A percentile compares a stretch with the other conserved stretches of the same genome.
These are phyloP conservation scores for Micractinium sp. DNA, from an alignment of 139 green algal species.

Conservation along the genomic window DNA sequence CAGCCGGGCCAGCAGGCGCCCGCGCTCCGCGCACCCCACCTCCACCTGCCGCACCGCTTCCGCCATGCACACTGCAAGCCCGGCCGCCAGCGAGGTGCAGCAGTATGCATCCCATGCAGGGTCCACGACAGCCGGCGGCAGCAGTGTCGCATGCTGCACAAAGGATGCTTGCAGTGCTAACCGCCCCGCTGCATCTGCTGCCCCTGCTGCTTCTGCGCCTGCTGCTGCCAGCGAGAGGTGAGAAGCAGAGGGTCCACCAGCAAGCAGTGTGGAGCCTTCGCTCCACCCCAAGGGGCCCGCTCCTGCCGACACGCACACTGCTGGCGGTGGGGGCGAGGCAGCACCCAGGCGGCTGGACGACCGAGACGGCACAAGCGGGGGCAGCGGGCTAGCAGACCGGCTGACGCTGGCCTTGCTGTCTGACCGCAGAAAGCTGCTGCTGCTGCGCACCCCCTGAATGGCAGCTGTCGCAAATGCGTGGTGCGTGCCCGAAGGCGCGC, in stretches of 20 bases:
- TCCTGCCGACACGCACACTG: not conserved
- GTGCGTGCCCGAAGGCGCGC: no score
- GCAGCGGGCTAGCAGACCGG: not conserved
- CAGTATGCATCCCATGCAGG: constrained; percentile 38
- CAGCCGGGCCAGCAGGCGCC: constrained; percentile 53
- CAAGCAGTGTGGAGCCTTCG: no score
- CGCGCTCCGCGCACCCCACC: constrained; percentile 70
- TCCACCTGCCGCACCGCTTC: constrained; percentile 69
- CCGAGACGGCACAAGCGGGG: not conserved
- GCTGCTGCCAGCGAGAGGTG: not conserved
- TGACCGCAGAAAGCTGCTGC: constrained; percentile 4
- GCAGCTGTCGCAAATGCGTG: not conserved
- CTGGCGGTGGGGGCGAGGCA: not conserved
- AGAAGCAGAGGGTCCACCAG: not conserved
- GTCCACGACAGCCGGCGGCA: not conserved
- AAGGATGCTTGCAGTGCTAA: not conserved
- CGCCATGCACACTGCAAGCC: constrained; percentile 55
- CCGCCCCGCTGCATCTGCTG: not conserved
- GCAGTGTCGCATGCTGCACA: not conserved
- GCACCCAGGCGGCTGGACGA: not conserved
- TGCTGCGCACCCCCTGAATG: not conserved
- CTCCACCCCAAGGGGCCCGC: no score
- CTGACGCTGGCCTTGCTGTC: not conserved
- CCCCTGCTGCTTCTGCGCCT: not conserved
- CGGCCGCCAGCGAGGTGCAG: constrained; percentile 39